Evolutionary conservation across 805 yeast species (phyloP), one percentile per base, ranked within the genome.

Genomic region (Sugiyamaella americana): DNA sequence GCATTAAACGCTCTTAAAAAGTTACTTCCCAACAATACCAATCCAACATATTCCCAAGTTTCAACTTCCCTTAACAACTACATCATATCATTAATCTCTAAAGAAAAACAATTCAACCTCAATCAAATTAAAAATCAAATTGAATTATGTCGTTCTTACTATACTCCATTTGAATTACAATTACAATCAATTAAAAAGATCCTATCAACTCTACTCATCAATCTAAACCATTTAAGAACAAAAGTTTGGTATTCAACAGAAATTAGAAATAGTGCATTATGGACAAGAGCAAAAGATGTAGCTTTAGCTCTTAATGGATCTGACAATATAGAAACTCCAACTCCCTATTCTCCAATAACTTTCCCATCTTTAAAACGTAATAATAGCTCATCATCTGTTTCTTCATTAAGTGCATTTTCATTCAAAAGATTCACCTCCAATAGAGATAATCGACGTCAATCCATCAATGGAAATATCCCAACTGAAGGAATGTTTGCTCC

Each of bases 401-500:
- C 51, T 10, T 50, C 61, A 20, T n/a, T 44, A 13, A 37, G 51
- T 5, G 51, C 51, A 35, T 58, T 47, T 37, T 55, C 59, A 8
- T 54, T 57, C 42, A 56, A 48, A 20, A 37, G 56, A 17, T 54
- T 51, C 32, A 48, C 57, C 11, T 40, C 45, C 13, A 37, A 19
- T 11, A 44, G 44, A 19, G 39, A 37, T 43, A 45, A 37, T 18
- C 54, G 59, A 11, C 52, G 68, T 17, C 57, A 58, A 17, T 59
- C 62, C 3, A 43, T 58, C 18, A 50, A 56, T 19, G 51, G 58
- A 45, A 40, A 19, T 18, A 51, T 53, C 45, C 36, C 37, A 19
- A 44, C 34, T 3, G 65, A 62, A 16, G 52, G 59, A 10, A 59
- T 64, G 51, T 63, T 57, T 50, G 61, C 60, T 16, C 53, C 58